Base-by-base conservation (phyloP, 805 yeast species). In the Tetrapisispora namnaoensis region DNA sequence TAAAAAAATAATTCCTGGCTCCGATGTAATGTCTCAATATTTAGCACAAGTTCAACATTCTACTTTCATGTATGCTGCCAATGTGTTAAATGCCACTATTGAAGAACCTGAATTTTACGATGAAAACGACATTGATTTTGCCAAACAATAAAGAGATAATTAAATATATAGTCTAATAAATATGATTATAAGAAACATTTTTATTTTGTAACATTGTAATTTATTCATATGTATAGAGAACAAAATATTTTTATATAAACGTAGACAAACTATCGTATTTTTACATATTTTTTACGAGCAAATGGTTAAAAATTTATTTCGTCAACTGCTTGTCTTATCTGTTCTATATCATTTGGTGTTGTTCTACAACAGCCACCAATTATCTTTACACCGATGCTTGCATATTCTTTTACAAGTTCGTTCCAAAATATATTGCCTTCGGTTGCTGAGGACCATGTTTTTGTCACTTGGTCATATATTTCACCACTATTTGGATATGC, bases 321-420 rank as follows among this genome's bases (percentile, higher is more conserved):
- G 3, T 51, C 30, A 2, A 56, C 55, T 5, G 64, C 59, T 3
- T 34, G 43, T 9, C 53, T 45, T 11, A 63, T 55, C 45, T 53
- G 47, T 37, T 50, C 46, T 38, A 62, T 62, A 44, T 63, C 79
- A 1, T 59, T 54, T 0, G 89, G 88, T 0, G 78, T 72, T 1
- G 87, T 82, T 55, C 87, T 71, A 53, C 91, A 85, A 63, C 91
- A 85, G 2, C 90, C 91, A 9, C 93, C 93, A 47, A 85, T 68
- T 9, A 83, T 71, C 35, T 73, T 71, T 2, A 74, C 74, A 9
- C 73, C 71, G 8, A 60, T 58, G 3, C 53, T 45, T 20, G 67
- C 52, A 77, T 83, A 77, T 18, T 62, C 58, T 28, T 57, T 48
- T 2, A 72, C 72, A 22, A 68, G 65, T 4, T 61, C 53, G 2